Percentiles rank a stretch among this genome's conserved stretches.
phyloP scores from a whole-genome alignment of 495 filamentous ascomycete species.

The Penicillium tannophilum region DNA sequence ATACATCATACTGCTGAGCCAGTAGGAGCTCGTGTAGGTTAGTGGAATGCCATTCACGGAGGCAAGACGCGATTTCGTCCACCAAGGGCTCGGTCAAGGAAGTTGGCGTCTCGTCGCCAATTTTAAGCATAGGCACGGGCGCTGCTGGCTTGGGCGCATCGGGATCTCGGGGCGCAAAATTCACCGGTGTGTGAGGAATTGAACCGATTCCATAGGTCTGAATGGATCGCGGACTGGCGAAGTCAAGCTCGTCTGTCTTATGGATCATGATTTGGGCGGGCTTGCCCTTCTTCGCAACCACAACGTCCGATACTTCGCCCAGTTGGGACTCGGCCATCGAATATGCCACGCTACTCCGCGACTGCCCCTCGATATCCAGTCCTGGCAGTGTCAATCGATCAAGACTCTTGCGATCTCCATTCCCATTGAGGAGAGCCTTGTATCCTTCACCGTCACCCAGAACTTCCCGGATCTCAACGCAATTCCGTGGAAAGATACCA shows the following conservation, averaged over 20 bases:
- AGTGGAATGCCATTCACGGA: slow-evolving; percentile 97
- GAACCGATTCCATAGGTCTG: slow-evolving; percentile 31
- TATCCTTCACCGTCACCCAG: slow-evolving; percentile 60
- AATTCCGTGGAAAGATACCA: slow-evolving; percentile 91
- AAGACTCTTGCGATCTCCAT: slow-evolving; percentile 33
- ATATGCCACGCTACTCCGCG: slow-evolving; percentile 34
- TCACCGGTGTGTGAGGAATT: slow-evolving; percentile 40
- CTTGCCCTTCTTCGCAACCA: slow-evolving; percentile 45
- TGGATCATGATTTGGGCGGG: slow-evolving; percentile 46
- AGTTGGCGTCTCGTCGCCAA: slow-evolving; percentile 93
- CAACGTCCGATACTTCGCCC: slow-evolving; percentile 40
- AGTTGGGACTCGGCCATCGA: slow-evolving; percentile 32
- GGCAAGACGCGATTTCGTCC: slow-evolving; percentile 93
- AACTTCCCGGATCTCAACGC: slow-evolving; percentile 82
- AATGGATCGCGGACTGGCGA: slow-evolving; percentile 35
- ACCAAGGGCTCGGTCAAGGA: slow-evolving; percentile 88
- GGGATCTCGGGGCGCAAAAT: slow-evolving; percentile 43
- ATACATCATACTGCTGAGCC: slow-evolving; percentile 71
- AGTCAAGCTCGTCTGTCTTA: slow-evolving; percentile 38
- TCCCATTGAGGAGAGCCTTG: slow-evolving; percentile 26
- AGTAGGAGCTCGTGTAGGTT: slow-evolving; percentile 94
- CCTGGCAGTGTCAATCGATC: slow-evolving; percentile 25
- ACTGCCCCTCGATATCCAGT: slow-evolving; percentile 21
- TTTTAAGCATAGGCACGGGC: slow-evolving; percentile 94
- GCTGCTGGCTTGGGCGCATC: slow-evolving; percentile 78